Conservation (phyloP, 768 basidiomycete genomes). For the Punctularia strigosozonata region DNA sequence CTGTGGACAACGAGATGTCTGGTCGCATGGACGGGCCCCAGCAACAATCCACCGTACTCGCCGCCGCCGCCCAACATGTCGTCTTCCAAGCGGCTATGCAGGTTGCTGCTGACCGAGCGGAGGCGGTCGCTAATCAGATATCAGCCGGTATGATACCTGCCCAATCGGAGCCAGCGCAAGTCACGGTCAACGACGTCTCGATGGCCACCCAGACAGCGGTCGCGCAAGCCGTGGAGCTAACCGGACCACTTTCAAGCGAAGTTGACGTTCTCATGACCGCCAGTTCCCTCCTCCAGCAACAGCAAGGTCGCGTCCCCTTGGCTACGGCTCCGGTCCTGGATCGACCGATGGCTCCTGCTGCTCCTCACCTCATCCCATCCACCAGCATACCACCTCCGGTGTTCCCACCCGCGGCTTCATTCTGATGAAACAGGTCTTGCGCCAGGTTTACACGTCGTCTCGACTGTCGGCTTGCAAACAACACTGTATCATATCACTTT, state of each 20-base stretch:
- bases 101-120: constrained; percentile 39
- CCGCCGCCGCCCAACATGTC: constrained; percentile 70
- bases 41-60: constrained; percentile 43
- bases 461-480: too few relatives aligned
- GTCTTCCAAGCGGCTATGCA: constrained; percentile 66
- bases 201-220: constrained; percentile 66
- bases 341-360: constrained; percentile 17
- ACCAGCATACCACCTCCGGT: too few relatives aligned
- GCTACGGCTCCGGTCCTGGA: constrained; percentile 15
- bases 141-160: constrained; percentile 26
- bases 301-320: constrained; percentile 18
- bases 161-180: constrained; percentile 22
- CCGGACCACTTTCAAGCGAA: constrained; percentile 61
- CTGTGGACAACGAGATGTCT: constrained; percentile 59
- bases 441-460: too few relatives aligned
- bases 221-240: constrained; percentile 71
- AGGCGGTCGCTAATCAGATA: constrained; percentile 27
- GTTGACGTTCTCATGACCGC: constrained; percentile 76
- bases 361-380: constrained; percentile 17
- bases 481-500: too few relatives aligned
- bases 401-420: too few relatives aligned
- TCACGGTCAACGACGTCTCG: constrained; percentile 46
- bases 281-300: constrained; percentile 35
- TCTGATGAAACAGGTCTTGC: too few relatives aligned
- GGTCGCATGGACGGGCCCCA: constrained; percentile 34